Evolutionary conservation across 345 rosid species (phyloP), one percentile per base, ranked within the genome.

Genomic region (Schrenkiella parvula): DNA sequence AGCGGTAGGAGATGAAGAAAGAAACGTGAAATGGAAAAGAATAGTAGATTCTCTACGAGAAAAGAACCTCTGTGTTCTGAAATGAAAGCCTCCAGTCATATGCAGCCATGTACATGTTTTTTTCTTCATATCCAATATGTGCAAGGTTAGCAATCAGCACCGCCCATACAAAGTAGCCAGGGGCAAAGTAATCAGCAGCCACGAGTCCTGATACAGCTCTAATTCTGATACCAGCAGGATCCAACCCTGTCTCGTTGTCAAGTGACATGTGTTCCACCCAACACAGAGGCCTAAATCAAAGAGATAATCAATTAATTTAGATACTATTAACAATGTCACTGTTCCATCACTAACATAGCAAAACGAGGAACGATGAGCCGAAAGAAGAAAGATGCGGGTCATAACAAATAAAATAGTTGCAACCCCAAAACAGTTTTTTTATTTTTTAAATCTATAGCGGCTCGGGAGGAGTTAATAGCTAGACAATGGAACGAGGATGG

Each of bases 161-260:
- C 3, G 99, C 99, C 97, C 99, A 93, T 23, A 93, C 96, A 74
- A 91, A 93, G 80, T 89, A 93, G 17, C 99, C 99, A 21, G 97
- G 90, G 62, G 87, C 88, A 84, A 93, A 91, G 83, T 93, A 93
- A 78, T 93, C 98, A 1, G 98, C 98, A 73, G 98, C 98, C 70
- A 91, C 98, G 4, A 93, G 92, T 70, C 98, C 98, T 73, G 89
- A 75, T 64, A 89, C 97, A 52, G 98, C 81, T 65, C 98, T 82
- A 52, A 89, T 80, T 79, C 96, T 83, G 55, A 93, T 84, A 50
- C 93, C 92, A 18, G 80, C 76, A 78, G 98, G 93, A 86, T 93
- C 98, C 70, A 93, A 67, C 67, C 98, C 98, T 48, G 97, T 90
- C 80, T 87, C 97, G 74, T 93, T 93, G 81, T 93, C 92, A 74